Conservation (phyloP, 306 rosid genomes). For the Rubus idaeus region DNA sequence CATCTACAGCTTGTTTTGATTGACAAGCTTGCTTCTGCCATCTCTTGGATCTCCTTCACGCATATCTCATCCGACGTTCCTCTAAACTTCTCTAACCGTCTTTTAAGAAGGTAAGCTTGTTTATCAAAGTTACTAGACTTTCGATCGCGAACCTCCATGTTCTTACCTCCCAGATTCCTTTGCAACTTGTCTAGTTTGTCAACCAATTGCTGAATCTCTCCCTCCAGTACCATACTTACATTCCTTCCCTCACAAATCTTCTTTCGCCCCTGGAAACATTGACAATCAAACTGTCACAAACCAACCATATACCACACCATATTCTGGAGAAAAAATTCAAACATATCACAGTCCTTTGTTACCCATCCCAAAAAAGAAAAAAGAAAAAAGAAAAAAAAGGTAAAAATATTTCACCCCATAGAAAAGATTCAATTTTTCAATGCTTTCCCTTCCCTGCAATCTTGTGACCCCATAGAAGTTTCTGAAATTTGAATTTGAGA, state of each 20-base stretch:
- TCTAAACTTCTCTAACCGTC: slow-evolving; percentile 54
- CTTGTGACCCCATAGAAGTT: neutral
- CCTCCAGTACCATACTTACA: slow-evolving; percentile 49
- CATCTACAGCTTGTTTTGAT: slow-evolving; percentile 33
- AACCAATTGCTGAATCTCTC: slow-evolving; percentile 58
- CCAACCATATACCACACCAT: neutral
- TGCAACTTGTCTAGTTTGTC: slow-evolving; percentile 65
- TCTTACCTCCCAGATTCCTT: slow-evolving; percentile 46
- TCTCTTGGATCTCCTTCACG: slow-evolving; percentile 57
- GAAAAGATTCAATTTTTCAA: neutral
- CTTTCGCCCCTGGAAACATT: slow-evolving; percentile 60
- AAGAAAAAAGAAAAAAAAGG: neutral
- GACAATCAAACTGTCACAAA: slow-evolving; percentile 11
- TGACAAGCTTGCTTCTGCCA: slow-evolving; percentile 59
- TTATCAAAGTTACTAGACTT: slow-evolving; percentile 59
- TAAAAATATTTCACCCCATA: neutral
- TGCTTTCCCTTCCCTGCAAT: neutral
- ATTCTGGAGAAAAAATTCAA: neutral
- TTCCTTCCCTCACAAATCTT: slow-evolving; percentile 60
- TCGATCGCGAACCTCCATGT: slow-evolving; percentile 25
- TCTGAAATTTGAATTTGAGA: neutral
- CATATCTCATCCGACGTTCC: slow-evolving; percentile 51
- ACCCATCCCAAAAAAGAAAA: neutral
- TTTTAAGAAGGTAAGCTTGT: slow-evolving; percentile 54
- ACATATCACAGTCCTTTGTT: neutral